Base-by-base conservation (phyloP, 306 rosid species). In the Sesbania bispinosa region DNA sequence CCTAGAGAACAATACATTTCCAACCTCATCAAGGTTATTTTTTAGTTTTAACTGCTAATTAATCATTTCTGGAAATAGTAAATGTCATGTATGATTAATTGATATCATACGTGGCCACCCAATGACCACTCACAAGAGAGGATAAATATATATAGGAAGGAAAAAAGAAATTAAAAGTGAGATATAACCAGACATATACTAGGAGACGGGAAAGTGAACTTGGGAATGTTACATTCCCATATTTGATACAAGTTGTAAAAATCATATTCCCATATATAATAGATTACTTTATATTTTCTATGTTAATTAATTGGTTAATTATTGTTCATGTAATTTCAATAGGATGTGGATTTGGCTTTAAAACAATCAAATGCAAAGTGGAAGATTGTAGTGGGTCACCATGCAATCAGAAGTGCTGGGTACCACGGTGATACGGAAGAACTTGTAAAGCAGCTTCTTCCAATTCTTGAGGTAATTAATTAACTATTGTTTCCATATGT, bases 341-440 rank as follows among this genome's bases (percentile, higher is more conserved):
- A 86, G 88, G 86, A 87, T 7, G 39, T 84, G 63, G 82, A 79
- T 74, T 63, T 59, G 61, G 84, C 89, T 72, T 43, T 87, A 35
- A 73, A 70, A 76, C 30, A 79, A 4, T 92, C 97, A 6, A 85
- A 27, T 18, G 93, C 90, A 61, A 89, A 62, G 20, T 89, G 96
- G 97, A 92, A 84, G 69, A 70, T 92, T 50, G 94, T 85, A 27
- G 80, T 92, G 13, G 97, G 92, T 63, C 97, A 92, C 80, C 97
- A 92, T 67, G 52, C 90, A 47, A 77, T 92, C 6, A 77, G 75
- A 77, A 87, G 78, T 50, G 92, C 77, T n/a, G 96, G 89, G 3
- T 5, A 23, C 1, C 96, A 87, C 9, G 92, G 96, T 52, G 52
- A 79, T 6, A 91, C 93, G 0, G 3, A 3, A n/a, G 97, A 89